Conservation (phyloP, 2,329 filamentous ascomycete genomes). For the Colletotrichum sp. region DNA sequence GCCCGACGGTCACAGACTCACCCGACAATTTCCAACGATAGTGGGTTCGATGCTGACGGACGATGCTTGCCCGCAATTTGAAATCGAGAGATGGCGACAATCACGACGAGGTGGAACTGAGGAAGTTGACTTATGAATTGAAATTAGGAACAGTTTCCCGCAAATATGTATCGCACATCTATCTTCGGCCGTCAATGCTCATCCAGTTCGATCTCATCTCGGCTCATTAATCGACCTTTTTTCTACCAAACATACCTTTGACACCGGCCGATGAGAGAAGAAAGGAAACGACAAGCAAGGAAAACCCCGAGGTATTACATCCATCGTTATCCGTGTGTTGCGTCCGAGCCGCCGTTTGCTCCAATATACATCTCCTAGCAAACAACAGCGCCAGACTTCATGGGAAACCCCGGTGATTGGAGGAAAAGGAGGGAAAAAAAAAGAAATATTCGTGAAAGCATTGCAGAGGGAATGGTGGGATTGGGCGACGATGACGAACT, state of each 20-base stretch:
- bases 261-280: conserved; percentile 7
- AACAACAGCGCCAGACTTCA: neutral
- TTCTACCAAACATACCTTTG: conserved; percentile 13
- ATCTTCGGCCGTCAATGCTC: conserved; percentile 4
- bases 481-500: neutral
- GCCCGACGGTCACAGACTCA: neutral
- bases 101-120: neutral
- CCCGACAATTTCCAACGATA: neutral
- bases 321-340: neutral
- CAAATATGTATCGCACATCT: conserved; percentile 1
- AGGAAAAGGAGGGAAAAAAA: neutral
- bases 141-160: neutral
- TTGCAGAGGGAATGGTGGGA: neutral
- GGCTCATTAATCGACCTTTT: conserved; percentile 11
- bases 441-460: neutral
- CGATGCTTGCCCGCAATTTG: neutral
- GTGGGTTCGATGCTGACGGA: neutral
- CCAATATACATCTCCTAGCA: neutral
- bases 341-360: neutral
- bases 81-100: neutral
- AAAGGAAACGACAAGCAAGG: neutral
- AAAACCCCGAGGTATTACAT: conserved; percentile 2
- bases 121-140: neutral
- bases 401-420: neutral
- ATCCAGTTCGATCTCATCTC: neutral